Evolutionary conservation across 139 green algal genomes (phyloP).

Genomic region (Chlamydomonas eustigma): DNA sequence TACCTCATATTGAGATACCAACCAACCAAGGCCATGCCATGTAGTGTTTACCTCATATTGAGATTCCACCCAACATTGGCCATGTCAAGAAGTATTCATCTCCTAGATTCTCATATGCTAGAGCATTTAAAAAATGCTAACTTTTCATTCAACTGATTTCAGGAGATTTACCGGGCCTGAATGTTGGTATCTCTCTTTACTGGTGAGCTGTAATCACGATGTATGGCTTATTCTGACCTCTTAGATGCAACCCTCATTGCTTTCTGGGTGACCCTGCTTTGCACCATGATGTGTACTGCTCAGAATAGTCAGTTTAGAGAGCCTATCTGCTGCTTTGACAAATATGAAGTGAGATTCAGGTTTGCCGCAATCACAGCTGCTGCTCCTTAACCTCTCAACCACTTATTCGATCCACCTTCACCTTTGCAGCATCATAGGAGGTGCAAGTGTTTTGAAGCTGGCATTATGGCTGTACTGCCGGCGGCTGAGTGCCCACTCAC

Average conservation of each 20-base stretch:
- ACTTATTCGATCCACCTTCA: not conserved
- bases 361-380: not conserved
- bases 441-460: slow-evolving; percentile 53
- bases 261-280: no score
- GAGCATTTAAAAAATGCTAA: no score
- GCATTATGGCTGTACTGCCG: slow-evolving; percentile 8
- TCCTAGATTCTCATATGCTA: not conserved
- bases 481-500: not conserved
- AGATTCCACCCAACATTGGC: no score
- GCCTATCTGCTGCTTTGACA: not conserved
- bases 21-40: no score
- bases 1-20: no score
- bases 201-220: not conserved
- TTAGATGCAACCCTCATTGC: no score
- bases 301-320: not conserved
- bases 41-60: no score
- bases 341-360: not conserved
- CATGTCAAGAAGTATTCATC: not conserved
- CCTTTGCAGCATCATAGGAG: slow-evolving; percentile 56
- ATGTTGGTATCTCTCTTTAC: not conserved
- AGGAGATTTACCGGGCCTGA: not conserved
- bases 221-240: no score
- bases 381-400: not conserved
- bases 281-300: no score
- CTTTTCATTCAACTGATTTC: not conserved